phyloP scores from a whole-genome alignment of 306 rosid species.

The Dryas drummondii region DNA sequence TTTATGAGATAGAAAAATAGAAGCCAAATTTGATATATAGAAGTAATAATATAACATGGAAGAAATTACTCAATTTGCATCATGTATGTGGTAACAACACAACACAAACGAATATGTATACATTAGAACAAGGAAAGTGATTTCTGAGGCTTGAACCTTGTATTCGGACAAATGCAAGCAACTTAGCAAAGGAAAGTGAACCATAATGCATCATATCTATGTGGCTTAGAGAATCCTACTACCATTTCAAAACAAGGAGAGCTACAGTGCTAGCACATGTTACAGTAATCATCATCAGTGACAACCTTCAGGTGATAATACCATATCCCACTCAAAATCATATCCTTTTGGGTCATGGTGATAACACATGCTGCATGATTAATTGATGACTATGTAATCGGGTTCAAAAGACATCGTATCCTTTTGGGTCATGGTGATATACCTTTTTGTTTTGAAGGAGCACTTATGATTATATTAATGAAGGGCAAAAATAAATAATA shows the following conservation, averaged over 20 bases:
- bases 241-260: background rate
- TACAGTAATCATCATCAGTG: too few species aligned
- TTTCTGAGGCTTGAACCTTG: background rate
- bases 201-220: background rate
- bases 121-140: background rate
- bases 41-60: background rate
- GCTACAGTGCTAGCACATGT: background rate
- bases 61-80: background rate
- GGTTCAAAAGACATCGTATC: background rate
- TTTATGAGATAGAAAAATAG: too few species aligned
- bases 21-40: too few species aligned
- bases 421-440: background rate
- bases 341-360: background rate
- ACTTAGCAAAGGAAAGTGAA: background rate
- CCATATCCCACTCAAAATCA: too few species aligned
- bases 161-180: background rate
- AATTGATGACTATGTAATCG: background rate
- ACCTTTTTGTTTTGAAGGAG: background rate
- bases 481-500: background rate
- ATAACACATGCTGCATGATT: background rate
- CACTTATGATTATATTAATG: background rate
- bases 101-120: background rate
- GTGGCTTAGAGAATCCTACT: background rate
- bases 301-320: too few species aligned
- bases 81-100: background rate